Conservation (phyloP, 305 asterid genomes). For the Fraxinus nigra region DNA sequence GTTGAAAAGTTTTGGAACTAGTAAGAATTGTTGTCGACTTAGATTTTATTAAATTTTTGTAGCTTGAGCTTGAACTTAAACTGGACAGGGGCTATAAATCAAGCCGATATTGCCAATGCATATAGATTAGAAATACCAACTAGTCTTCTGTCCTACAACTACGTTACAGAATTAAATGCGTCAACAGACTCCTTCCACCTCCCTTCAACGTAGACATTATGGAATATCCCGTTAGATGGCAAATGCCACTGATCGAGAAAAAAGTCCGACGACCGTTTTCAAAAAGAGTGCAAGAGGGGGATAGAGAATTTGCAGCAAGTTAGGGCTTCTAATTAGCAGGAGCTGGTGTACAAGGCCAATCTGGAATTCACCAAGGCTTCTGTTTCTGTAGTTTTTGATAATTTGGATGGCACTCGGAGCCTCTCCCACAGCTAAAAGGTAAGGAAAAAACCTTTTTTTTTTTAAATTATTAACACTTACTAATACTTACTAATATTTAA, state of each 20-base stretch:
- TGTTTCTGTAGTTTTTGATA: conserved; percentile 84
- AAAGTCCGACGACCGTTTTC: too few species aligned
- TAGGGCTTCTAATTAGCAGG: conserved; percentile 96
- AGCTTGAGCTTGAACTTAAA: neutral
- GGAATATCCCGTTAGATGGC: too few species aligned
- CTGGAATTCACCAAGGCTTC: conserved; percentile 96
- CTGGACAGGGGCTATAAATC: neutral
- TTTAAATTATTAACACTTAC: too few species aligned
- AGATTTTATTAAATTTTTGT: neutral
- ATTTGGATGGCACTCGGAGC: conserved; percentile 62
- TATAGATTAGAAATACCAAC: too few species aligned
- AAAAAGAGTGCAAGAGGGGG: too few species aligned
- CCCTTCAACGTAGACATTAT: too few species aligned
- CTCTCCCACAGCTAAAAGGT: conserved; percentile 79
- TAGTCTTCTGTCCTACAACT: neutral
- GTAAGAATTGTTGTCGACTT: neutral
- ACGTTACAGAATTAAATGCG: too few species aligned
- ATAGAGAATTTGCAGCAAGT: conserved; percentile 79
- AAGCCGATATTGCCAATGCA: neutral
- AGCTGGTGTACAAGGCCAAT: conserved; percentile 98
- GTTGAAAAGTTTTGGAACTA: neutral
- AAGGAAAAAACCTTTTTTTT: too few species aligned
- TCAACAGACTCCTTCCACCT: too few species aligned
- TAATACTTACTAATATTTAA: too few species aligned
- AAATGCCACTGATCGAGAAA: too few species aligned